Evolutionary conservation across 768 basidiomycete species (phyloP).

Genomic region (Sistotremastrum niveocremeum): DNA sequence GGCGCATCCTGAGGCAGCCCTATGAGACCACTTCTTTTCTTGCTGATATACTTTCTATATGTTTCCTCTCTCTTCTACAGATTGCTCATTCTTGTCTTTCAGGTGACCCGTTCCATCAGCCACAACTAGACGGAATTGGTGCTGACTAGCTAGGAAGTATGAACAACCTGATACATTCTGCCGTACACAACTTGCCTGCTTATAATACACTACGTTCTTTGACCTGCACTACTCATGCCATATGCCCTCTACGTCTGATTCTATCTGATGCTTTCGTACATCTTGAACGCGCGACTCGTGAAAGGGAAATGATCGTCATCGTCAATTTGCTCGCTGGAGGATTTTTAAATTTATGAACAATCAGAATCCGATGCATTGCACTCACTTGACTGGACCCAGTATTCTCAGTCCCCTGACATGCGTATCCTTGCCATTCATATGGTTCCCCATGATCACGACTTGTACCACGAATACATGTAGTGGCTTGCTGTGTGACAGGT

Average conservation of each 20-base stretch:
- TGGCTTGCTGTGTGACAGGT: conserved; percentile 44
- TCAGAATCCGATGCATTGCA: conserved; percentile 8
- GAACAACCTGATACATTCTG: too few relatives aligned
- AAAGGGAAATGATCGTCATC: conserved; percentile 69
- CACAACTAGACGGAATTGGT: too few relatives aligned
- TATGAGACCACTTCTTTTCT: conserved; percentile 52
- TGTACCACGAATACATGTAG: conserved; percentile 85
- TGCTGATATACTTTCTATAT: conserved; percentile 28
- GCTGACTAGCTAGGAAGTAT: too few relatives aligned
- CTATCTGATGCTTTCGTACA: conserved; percentile 69
- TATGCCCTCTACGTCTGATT: too few relatives aligned
- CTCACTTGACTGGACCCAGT: conserved; percentile 76
- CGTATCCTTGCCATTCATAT: conserved; percentile 98
- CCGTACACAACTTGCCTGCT: too few relatives aligned
- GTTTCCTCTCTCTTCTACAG: background rate
- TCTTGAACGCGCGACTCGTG: conserved; percentile 46
- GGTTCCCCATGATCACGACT: conserved; percentile 81
- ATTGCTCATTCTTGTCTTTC: too few relatives aligned
- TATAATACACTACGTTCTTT: too few relatives aligned
- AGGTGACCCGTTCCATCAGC: too few relatives aligned
- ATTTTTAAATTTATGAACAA: conserved; percentile 1
- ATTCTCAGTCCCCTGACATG: conserved; percentile 86
- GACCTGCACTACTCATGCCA: too few relatives aligned
- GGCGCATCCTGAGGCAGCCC: conserved; percentile 51
- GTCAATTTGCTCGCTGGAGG: conserved; percentile 24